Percentiles rank a stretch among this genome's conserved stretches.
Conservation (phyloP, 1,284 basidiomycete genomes). For the Malassezia psittaci region DNA sequence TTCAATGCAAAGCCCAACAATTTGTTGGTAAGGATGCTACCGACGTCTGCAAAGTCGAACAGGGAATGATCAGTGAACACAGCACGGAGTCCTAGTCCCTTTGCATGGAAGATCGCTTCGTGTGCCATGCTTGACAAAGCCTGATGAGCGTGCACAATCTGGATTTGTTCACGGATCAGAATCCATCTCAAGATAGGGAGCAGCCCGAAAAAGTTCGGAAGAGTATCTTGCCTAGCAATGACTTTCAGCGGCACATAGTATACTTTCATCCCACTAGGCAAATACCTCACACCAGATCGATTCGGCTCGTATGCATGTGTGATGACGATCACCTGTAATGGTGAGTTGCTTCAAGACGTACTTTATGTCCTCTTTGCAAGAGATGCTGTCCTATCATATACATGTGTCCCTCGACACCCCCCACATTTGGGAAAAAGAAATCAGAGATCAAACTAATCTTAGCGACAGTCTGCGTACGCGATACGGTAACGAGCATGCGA, state of each 20-base stretch:
- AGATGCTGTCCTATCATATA: conserved; percentile 58
- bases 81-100: conserved; percentile 56
- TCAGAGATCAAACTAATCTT: conserved; percentile 76
- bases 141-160: conserved; percentile 84
- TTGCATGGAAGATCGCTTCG: conserved; percentile 77
- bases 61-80: conserved; percentile 95
- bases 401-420: conserved; percentile 93
- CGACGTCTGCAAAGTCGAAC: conserved; percentile 90
- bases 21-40: conserved; percentile 93
- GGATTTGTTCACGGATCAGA: conserved; percentile 71
- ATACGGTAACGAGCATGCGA: background rate
- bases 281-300: conserved; percentile 77
- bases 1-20: conserved; percentile 72
- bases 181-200: conserved; percentile 83
- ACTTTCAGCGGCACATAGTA: conserved; percentile 85
- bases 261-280: conserved; percentile 73
- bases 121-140: conserved; percentile 79
- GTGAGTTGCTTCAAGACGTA: conserved; percentile 39
- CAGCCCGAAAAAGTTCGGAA: conserved; percentile 87
- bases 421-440: conserved; percentile 89
- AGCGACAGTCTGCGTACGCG: conserved; percentile 10
- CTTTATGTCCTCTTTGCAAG: conserved; percentile 73
- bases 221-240: conserved; percentile 62
- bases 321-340: conserved; percentile 71
- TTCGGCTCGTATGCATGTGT: conserved; percentile 80